Conservation (phyloP, 305 asterid genomes). For the Solanum aculeatissimum region DNA sequence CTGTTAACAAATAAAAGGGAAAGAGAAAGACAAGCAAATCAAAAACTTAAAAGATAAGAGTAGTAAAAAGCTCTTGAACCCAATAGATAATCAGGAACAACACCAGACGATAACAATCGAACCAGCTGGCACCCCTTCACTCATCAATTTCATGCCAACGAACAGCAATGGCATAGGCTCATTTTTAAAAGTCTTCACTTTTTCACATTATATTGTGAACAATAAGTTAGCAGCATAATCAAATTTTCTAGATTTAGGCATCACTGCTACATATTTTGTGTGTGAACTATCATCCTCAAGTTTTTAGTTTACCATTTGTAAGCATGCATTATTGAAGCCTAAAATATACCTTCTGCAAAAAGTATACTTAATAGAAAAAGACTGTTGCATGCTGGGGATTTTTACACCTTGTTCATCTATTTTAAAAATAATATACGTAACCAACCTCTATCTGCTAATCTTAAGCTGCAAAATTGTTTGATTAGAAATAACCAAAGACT, state of each 20-base stretch:
- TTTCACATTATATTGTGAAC: background rate
- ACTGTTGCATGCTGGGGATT: background rate
- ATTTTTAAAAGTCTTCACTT: background rate
- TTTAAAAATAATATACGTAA: background rate
- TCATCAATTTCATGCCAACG: background rate
- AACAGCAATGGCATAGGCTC: background rate
- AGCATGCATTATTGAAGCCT: background rate
- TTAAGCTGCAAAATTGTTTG: background rate
- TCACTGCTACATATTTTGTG: background rate
- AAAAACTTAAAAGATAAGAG: background rate
- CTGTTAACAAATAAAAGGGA: background rate
- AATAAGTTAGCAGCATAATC: background rate
- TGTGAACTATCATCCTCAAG: background rate
- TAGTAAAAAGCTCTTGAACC: background rate
- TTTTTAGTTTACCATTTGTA: background rate
- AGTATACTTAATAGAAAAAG: background rate
- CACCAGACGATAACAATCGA: background rate
- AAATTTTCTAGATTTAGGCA: background rate
- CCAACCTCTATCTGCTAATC: background rate
- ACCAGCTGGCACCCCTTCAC: background rate
- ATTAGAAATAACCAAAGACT: background rate
- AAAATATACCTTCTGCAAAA: background rate
- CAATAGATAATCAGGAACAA: background rate
- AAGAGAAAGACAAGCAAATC: background rate
- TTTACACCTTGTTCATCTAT: background rate